These are phyloP conservation scores for Mercurialis annua DNA, from an alignment of 345 rosid species.

Conservation along the genomic window DNA sequence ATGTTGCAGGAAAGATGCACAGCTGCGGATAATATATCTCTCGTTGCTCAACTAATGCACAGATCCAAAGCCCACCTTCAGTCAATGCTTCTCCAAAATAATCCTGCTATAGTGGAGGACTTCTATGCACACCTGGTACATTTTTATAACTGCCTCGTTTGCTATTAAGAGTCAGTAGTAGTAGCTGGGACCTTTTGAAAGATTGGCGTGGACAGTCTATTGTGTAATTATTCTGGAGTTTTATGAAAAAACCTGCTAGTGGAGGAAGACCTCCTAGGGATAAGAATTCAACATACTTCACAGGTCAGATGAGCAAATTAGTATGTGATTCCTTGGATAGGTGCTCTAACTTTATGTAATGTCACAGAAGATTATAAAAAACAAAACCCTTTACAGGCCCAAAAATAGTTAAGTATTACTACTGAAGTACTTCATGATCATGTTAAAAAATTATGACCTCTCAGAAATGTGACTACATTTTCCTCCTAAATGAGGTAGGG, in stretches of 20 bases:
- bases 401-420: too few relatives aligned
- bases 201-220: not conserved
- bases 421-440: too few relatives aligned
- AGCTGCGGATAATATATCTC: constrained; percentile 68
- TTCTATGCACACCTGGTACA: constrained; percentile 74
- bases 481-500: too few relatives aligned
- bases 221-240: not conserved
- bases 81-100: constrained; percentile 83
- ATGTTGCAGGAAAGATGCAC: constrained; percentile 91
- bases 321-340: not conserved
- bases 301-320: not conserved
- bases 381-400: too few relatives aligned
- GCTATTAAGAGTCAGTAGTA: not conserved
- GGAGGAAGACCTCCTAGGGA: too few relatives aligned
- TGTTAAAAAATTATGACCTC: not conserved
- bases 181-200: not conserved
- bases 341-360: too few relatives aligned
- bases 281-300: too few relatives aligned
- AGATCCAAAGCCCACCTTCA: constrained; percentile 91
- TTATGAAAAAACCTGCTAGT: too few relatives aligned
- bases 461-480: not conserved
- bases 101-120: constrained; percentile 77
- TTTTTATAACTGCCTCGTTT: constrained; percentile 12
- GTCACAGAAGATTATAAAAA: too few relatives aligned
- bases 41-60: constrained; percentile 81